Evolutionary conservation across 2,329 filamentous ascomycete species (phyloP), one percentile per base, ranked within the genome.

Genomic region (Aquanectria penicillioides): DNA sequence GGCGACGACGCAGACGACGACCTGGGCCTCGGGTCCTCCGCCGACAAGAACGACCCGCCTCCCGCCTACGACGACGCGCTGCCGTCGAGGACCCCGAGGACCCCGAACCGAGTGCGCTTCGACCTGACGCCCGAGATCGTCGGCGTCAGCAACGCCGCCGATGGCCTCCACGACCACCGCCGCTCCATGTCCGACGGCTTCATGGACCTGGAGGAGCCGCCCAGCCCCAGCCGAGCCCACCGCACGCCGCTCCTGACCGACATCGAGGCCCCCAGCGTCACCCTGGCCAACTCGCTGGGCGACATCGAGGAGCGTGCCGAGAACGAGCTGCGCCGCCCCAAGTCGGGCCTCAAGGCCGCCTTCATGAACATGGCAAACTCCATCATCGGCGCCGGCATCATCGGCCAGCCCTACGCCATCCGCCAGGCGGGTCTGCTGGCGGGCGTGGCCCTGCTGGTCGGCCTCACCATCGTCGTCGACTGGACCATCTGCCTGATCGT

Each of bases 361-460:
- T 98, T 99, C 68, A 97, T 98, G 93, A 99, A 99, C 78, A 99
- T 99, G 95, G 94, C 95, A 63, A 99, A 99, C 80, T 96, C 92
- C 69, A 99, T 99, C 74, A 97, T 99, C 67, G 88, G 88, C 33
- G 88, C 88, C 2, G 87, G 88, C 49, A 90, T 90, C 75, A 89
- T 90, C 70, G 87, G 92, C 4, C 95, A 99, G 78, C 94, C 95
- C 11, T 99, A 98, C 77, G 95, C 95, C n/a, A 90, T 99, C 73
- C 88, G 87, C 57, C 94, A 98, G 79, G 95, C 95, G 7, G 95
- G 95, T 6, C 84, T 99, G 68, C 74, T 92, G 13, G 89, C 91
- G 31, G 95, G 95, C 23, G 82, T 94, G 6, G 70, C 93, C 41
- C 84, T 99, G 54, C 85, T 99, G 17, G 78, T 97, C 22, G 83